Evolutionary conservation across 2,329 filamentous ascomycete species (phyloP).

Genomic region (Colletotrichum sp.): DNA sequence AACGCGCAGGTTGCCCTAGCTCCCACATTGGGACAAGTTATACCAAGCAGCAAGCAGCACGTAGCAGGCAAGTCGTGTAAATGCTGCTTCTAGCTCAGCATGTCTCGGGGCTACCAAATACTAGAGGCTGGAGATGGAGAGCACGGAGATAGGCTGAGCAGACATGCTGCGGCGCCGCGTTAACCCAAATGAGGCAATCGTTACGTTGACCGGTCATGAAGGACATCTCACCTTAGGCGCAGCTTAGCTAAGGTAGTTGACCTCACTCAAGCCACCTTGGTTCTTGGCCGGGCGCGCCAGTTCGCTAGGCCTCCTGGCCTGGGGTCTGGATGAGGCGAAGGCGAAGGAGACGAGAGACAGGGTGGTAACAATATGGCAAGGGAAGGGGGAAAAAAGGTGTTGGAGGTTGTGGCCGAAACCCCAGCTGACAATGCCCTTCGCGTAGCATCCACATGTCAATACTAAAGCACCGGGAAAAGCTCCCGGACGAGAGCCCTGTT

Average conservation of each 20-base stretch:
- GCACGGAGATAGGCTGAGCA: not conserved
- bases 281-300: not conserved
- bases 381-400: not conserved
- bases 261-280: not conserved
- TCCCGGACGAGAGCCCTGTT: constrained; percentile 2
- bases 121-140: not conserved
- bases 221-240: not conserved
- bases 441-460: constrained; percentile 4
- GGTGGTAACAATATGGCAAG: not conserved
- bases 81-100: not conserved
- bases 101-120: not conserved
- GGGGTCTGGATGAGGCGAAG: not conserved
- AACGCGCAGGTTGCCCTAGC: not conserved
- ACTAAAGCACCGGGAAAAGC: not conserved
- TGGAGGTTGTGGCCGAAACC: not conserved
- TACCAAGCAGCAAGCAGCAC: not conserved
- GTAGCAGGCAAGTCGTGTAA: not conserved
- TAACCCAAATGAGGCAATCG: constrained; percentile 16
- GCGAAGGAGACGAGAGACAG: not conserved
- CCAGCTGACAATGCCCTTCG: not conserved
- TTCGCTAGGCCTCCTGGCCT: not conserved
- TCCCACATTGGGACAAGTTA: not conserved
- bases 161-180: not conserved
- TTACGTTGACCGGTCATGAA: constrained; percentile 8
- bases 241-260: constrained; percentile 4